Evolutionary conservation across 192 early-diverging fungal genomes (phyloP), one percentile per base, ranked within the genome.

Genomic region (Dissophora ornata): DNA sequence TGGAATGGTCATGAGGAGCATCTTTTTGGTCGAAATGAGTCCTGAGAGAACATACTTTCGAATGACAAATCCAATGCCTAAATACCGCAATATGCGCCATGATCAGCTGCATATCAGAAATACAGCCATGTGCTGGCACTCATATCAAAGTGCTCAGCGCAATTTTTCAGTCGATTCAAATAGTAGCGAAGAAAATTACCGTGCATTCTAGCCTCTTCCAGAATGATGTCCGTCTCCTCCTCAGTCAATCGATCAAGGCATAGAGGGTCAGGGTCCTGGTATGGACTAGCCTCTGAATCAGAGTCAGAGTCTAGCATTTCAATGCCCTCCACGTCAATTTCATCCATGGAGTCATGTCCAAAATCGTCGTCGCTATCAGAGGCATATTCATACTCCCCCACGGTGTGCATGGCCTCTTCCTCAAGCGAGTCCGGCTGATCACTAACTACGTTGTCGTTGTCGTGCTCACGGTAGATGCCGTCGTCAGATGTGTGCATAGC

Each of bases 41-140:
- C 64, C 56, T 11, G 73, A 62, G 4, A 57, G 25, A 19, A 77
- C 22, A 21, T 77, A 77, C 36, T 77, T 67, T 33, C 52, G 63
- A 30, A 77, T 28, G 7, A 77, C 46, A 67, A 26, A 67, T 13
- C 19, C 40, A 8, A 62, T 45, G 8, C 73, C 73, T 77, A 77
- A 22, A 6, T 36, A 6, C 2, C 26, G 28, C 1, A n/a, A 16
- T 5, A 16, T 6, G 44, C 18, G 44, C 44, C 12, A 9, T 38
- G 36, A 12, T 38, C 36, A 38, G 5, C 7, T 13, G 5, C 5
- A 3, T 41, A 62, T 3, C 8, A 21, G 16, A 29, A 40, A 52
- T 13, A 36, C 8, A 12, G 13, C n/a, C n/a, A n/a, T n/a, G n/a
- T n/a, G n/a, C n/a, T n/a, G n/a, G n/a, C n/a, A n/a, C n/a, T n/a